Percentiles rank a stretch among this genome's conserved stretches.
phyloP scores from a whole-genome alignment of 1,284 basidiomycete species.

The Salmacisia buchloeana region DNA sequence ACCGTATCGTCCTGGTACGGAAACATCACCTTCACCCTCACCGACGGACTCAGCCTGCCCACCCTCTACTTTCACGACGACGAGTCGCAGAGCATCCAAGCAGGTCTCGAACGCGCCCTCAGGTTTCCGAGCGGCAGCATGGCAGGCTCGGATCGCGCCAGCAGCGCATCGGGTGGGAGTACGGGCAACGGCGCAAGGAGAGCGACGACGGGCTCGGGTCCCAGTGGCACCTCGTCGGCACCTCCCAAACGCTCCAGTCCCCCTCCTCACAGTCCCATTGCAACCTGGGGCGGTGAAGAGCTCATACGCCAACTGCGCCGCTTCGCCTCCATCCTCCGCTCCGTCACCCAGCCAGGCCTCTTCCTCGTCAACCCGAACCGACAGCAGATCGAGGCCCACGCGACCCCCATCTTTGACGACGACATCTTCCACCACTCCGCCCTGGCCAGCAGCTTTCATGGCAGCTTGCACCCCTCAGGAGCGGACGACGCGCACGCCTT shows the following conservation, averaged over 20 bases:
- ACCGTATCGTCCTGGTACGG: conserved; percentile 66
- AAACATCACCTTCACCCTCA: conserved; percentile 66
- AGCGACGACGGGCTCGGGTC: conserved; percentile 22
- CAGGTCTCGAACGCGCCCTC: conserved; percentile 1
- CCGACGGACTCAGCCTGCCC: conserved; percentile 80
- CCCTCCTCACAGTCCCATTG: conserved; percentile 19
- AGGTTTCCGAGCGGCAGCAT: conserved; percentile 4
- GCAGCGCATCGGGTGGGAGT: conserved; percentile 27
- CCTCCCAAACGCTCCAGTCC: conserved; percentile 3
- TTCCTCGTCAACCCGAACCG: conserved; percentile 88
- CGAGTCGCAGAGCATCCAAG: conserved; percentile 46
- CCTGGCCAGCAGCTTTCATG: conserved; percentile 1
- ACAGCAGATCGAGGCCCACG: conserved; percentile 79
- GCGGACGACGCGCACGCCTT: conserved; percentile 22
- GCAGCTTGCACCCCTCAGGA: not conserved
- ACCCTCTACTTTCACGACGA: conserved; percentile 95
- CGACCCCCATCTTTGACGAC: conserved; percentile 49
- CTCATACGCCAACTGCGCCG: conserved; percentile 52
- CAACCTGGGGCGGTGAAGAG: conserved; percentile 59
- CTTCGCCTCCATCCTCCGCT: conserved; percentile 71
- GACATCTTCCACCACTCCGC: conserved; percentile 42
- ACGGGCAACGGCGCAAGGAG: conserved; percentile 22
- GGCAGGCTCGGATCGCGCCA: conserved; percentile 29
- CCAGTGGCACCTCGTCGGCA: conserved; percentile 51
- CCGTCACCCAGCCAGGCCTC: conserved; percentile 69